Evolutionary conservation across 106 monocot genomes (phyloP).

Genomic region (Dendrobium chrysotoxum): DNA sequence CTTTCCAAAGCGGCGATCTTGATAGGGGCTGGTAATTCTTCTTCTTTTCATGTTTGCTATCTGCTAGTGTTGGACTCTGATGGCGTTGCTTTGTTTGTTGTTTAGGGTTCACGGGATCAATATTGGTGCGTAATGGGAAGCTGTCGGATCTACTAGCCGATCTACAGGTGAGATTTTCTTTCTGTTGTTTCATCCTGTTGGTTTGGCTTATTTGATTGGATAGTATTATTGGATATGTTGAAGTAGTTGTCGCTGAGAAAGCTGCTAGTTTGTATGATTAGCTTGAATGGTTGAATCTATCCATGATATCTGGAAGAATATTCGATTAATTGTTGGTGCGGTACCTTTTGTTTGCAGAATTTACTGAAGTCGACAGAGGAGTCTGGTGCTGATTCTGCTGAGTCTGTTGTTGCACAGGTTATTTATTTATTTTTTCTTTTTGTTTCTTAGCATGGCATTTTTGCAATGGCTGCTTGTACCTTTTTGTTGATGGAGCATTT

Average conservation of each 20-base stretch:
- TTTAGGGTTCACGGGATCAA: constrained; percentile 47
- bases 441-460: neutral
- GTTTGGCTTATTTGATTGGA: neutral
- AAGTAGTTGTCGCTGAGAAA: neutral
- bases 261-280: neutral
- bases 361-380: constrained; percentile 8
- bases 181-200: neutral
- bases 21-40: constrained; percentile 51
- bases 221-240: neutral
- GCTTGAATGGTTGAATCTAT: neutral
- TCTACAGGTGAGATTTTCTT: constrained; percentile 43
- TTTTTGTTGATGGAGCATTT: neutral
- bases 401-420: constrained; percentile 11
- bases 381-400: neutral
- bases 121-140: constrained; percentile 58
- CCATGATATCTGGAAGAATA: neutral
- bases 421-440: neutral
- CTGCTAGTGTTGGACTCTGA: constrained; percentile 1
- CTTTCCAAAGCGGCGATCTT: constrained; percentile 53
- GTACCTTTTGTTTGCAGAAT: neutral
- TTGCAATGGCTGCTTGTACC: neutral
- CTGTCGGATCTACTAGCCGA: constrained; percentile 60
- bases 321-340: neutral
- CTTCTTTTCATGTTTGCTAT: neutral
- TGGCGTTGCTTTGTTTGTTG: constrained; percentile 1